A percentile compares a stretch with the other conserved stretches of the same genome.
phyloP scores from a whole-genome alignment of 768 basidiomycete species.

The Candolleomyces efflorescens region DNA sequence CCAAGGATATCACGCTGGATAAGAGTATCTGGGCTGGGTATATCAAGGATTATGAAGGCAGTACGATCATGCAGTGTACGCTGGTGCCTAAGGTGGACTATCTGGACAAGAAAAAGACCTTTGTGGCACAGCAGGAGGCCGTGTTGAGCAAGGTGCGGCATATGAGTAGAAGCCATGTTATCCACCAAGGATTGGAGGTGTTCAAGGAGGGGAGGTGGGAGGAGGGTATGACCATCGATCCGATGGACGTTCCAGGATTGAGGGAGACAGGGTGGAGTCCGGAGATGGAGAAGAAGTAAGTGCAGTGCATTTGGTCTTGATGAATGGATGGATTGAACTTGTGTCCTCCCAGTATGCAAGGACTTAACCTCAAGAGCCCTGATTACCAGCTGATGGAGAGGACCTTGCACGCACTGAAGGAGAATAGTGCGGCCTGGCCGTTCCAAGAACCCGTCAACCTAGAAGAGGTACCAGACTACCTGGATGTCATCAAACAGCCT shows the following conservation, averaged over 20 bases:
- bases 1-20: conserved; percentile 93
- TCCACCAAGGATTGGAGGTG: conserved; percentile 77
- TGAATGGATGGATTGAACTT: not conserved
- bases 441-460: conserved; percentile 78
- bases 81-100: conserved; percentile 94
- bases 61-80: conserved; percentile 98
- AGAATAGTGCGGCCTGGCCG: conserved; percentile 81
- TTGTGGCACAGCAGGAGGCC: conserved; percentile 83
- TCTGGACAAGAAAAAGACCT: conserved; percentile 69
- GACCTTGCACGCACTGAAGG: conserved; percentile 73
- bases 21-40: conserved; percentile 95
- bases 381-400: conserved; percentile 70
- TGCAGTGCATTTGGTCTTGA: conserved; percentile 2
- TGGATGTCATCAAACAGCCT: conserved; percentile 81
- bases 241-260: conserved; percentile 83
- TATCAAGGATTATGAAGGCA: conserved; percentile 99
- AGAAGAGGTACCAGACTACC: conserved; percentile 84
- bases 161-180: conserved; percentile 80
- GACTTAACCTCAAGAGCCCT: conserved; percentile 39
- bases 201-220: conserved; percentile 54
- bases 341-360: conserved; percentile 25
- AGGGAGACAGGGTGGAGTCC: conserved; percentile 92
- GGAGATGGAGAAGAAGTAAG: conserved; percentile 71
- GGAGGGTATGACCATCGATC: conserved; percentile 50
- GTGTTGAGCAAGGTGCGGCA: conserved; percentile 85